A percentile compares a stretch with the other conserved stretches of the same genome.
These are phyloP conservation scores for Colletotrichum musae DNA, from an alignment of 2,329 filamentous ascomycete genomes.

Conservation along the genomic window DNA sequence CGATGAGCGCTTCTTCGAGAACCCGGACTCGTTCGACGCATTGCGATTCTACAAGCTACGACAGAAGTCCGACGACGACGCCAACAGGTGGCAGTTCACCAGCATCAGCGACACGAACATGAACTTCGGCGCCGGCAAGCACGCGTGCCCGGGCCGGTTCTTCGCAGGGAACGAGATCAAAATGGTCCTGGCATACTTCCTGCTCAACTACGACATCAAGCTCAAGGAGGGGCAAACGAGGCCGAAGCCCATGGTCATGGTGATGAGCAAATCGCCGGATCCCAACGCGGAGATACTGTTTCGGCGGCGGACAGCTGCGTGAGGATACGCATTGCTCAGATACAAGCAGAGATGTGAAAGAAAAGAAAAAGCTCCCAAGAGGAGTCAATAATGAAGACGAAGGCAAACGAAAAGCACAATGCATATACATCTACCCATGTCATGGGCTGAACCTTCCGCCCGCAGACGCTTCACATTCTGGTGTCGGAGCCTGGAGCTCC, in stretches of 20 bases:
- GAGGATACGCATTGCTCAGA: neutral
- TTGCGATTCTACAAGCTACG: conserved; percentile 64
- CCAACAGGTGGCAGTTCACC: conserved; percentile 59
- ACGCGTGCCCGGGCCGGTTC: conserved; percentile 65
- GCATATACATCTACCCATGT: no score
- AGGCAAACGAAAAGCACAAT: neutral
- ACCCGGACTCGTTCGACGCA: conserved; percentile 62
- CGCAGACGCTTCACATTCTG: conserved; percentile 1
- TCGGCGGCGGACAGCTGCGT: conserved; percentile 48
- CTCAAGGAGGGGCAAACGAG: conserved; percentile 55
- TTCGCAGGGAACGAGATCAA: conserved; percentile 64
- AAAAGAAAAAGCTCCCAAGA: neutral
- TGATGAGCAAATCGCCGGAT: conserved; percentile 58
- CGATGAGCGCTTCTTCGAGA: conserved; percentile 57
- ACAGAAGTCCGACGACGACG: conserved; percentile 54
- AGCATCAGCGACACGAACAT: conserved; percentile 58
- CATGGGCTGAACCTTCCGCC: conserved; percentile 6
- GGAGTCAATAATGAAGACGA: conserved; percentile 9
- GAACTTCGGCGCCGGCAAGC: conserved; percentile 63
- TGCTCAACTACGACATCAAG: conserved; percentile 60
- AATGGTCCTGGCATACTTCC: conserved; percentile 57
- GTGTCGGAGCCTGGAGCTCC: conserved; percentile 35
- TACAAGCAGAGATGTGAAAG: neutral
- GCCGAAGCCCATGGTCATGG: conserved; percentile 55
- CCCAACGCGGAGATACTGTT: conserved; percentile 59